Evolutionary conservation across 1,139 yeast genomes (phyloP).

Genomic region (Lodderomyces jiufengensis): DNA sequence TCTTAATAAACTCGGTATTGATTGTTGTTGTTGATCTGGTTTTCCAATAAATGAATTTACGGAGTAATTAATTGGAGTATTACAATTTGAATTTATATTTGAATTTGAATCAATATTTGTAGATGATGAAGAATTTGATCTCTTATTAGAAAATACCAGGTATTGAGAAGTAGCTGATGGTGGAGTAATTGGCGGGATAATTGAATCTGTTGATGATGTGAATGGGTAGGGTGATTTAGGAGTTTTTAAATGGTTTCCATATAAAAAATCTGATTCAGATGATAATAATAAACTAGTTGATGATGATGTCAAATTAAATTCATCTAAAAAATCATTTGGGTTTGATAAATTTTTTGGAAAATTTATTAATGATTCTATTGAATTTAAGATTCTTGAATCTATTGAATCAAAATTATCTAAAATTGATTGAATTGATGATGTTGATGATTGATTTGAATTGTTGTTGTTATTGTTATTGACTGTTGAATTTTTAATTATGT

Average conservation of each 20-base stretch:
- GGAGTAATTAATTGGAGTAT: conserved; percentile 26
- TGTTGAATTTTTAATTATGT: conserved; percentile 1
- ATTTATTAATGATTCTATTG: conserved; percentile 28
- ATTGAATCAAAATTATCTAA: conserved; percentile 15
- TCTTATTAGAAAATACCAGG: conserved; percentile 34
- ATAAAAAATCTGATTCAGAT: too few species aligned
- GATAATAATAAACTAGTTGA: too few species aligned
- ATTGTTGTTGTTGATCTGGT: conserved; percentile 8
- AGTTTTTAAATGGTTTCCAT: conserved; percentile 12
- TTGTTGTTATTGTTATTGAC: too few species aligned
- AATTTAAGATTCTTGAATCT: conserved; percentile 18
- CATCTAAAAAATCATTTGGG: too few species aligned
- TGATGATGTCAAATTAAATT: too few species aligned
- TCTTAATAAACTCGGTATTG: conserved; percentile 11
- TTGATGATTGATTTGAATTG: too few species aligned
- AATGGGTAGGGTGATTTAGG: conserved; percentile 28
- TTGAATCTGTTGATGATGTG: conserved; percentile 19
- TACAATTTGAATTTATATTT: conserved; percentile 20
- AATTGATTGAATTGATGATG: conserved; percentile 7
- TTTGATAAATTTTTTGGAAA: conserved; percentile 10
- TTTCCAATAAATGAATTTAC: conserved; percentile 8
- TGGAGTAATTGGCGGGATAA: conserved; percentile 35
- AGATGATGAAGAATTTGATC: conserved; percentile 11
- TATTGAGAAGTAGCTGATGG: conserved; percentile 43
- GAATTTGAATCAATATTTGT: conserved; percentile 4